A percentile compares a stretch with the other conserved stretches of the same genome.
Conservation (phyloP, 176 grass and related monocot species). For the Triticum aestivum region IWGSC_CS_RefSeq_v2.1 NC_057804.1:560052675-560053174, state of each 20-base stretch:
- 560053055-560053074: not conserved
- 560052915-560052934: not conserved
- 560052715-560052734: conserved; percentile 4
- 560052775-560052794: conserved; percentile 32
- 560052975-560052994: conserved; percentile 14
- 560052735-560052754: conserved; percentile 23
- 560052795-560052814: not conserved
- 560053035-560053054: not conserved
- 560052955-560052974: not conserved
- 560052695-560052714: not conserved
- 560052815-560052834: not conserved
- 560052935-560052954: not conserved
- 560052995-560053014: not conserved
- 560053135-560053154: conserved; percentile 33
- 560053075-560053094: conserved; percentile 45
- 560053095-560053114: conserved; percentile 30
- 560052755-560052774: conserved; percentile 26
- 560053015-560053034: conserved; percentile 19
- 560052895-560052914: not conserved
- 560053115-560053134: not conserved
- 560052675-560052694: not conserved
- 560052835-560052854: not conserved
- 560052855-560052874: not conserved
- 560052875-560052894: not conserved
- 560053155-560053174: conserved; percentile 30